A percentile compares a stretch with the other conserved stretches of the same genome.
Evolutionary conservation across 306 rosid species (phyloP).

Genomic region (Castanea crenata): DNA sequence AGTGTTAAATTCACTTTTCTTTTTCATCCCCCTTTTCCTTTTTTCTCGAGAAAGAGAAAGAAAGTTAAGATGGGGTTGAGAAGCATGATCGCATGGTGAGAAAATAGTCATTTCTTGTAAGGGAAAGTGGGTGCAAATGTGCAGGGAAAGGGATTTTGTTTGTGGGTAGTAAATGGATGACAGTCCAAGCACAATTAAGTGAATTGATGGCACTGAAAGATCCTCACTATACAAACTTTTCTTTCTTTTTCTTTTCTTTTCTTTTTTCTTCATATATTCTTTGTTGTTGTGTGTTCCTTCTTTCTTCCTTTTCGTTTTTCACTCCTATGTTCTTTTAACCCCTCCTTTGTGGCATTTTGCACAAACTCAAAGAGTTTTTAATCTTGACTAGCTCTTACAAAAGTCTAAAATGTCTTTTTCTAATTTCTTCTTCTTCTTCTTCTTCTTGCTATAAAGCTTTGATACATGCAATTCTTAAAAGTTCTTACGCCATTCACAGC

Average conservation of each 20-base stretch:
- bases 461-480: not conserved
- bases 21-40: conserved; percentile 24
- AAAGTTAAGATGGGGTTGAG: conserved; percentile 36
- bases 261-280: conserved; percentile 10
- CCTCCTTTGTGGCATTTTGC: conserved; percentile 31
- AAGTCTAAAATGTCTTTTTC: conserved; percentile 18
- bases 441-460: not conserved
- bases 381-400: conserved; percentile 14
- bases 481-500: not conserved
- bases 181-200: conserved; percentile 63
- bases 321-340: not conserved
- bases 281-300: not conserved
- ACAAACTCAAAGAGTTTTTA: conserved; percentile 32
- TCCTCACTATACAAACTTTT: conserved; percentile 49
- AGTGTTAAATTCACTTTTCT: conserved; percentile 29
- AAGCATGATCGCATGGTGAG: conserved; percentile 57
- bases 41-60: conserved; percentile 41
- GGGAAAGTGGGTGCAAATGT: conserved; percentile 63
- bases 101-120: conserved; percentile 64
- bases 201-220: conserved; percentile 52
- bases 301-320: not conserved
- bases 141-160: conserved; percentile 37
- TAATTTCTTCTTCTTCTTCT: not conserved
- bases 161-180: conserved; percentile 61
- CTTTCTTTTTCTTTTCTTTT: conserved; percentile 13